Percentiles rank a stretch among this genome's conserved stretches.
phyloP scores from a whole-genome alignment of 1,284 basidiomycete species.

The Cutaneotrichosporon sp. region DNA sequence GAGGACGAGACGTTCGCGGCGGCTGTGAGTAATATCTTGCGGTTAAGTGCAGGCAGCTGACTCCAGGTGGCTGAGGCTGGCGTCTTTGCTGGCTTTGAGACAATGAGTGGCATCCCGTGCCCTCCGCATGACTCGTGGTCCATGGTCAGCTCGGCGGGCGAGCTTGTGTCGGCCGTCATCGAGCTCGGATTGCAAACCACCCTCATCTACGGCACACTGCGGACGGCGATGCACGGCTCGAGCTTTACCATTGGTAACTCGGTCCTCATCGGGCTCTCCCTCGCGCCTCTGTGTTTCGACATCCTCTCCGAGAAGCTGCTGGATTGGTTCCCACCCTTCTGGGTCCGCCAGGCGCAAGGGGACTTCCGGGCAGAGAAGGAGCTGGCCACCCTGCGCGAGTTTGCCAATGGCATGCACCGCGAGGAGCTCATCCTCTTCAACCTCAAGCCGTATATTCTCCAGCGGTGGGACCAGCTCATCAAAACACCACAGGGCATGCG shows the following conservation, averaged over 20 bases:
- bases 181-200: conserved; percentile 50
- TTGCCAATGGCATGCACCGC: conserved; percentile 68
- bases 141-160: conserved; percentile 63
- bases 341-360: too few relatives aligned
- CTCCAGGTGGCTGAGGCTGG: conserved; percentile 68
- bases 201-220: conserved; percentile 62
- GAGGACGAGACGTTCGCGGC: conserved; percentile 70
- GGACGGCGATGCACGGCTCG: conserved; percentile 57
- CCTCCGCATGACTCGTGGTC: conserved; percentile 23
- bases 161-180: conserved; percentile 66
- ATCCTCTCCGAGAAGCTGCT: background rate
- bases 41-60: background rate
- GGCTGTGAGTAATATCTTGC: conserved; percentile 47
- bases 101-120: conserved; percentile 7
- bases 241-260: background rate
- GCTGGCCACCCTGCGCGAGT: conserved; percentile 58
- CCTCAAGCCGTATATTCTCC: conserved; percentile 74
- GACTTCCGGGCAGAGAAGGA: conserved; percentile 5
- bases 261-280: conserved; percentile 11
- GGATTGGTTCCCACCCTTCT: background rate
- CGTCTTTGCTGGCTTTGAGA: conserved; percentile 32
- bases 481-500: background rate
- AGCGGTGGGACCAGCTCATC: conserved; percentile 61
- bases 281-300: conserved; percentile 12
- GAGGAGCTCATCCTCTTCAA: conserved; percentile 77